These are phyloP conservation scores for Endocarpon pusillum DNA, from an alignment of 495 filamentous ascomycete genomes.

Conservation along the genomic window DNA sequence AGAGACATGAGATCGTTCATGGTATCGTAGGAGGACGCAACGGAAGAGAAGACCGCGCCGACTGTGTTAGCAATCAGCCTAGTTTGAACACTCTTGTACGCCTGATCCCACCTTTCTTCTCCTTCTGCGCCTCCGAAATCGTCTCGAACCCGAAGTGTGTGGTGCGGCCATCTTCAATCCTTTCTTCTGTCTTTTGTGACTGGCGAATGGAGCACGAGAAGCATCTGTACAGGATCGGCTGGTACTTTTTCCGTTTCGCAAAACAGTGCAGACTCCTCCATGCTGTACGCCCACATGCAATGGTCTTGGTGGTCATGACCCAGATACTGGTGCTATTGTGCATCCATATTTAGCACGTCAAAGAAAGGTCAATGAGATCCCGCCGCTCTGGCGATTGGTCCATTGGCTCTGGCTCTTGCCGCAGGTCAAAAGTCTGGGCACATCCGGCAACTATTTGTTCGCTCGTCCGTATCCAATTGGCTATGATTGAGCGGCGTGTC, in stretches of 20 bases:
- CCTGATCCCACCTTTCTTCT: conserved; percentile 39
- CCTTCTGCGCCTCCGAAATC: conserved; percentile 69
- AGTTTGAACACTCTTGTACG: not conserved
- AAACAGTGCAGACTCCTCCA: conserved; percentile 22
- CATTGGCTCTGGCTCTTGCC: too few species aligned
- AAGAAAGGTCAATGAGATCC: too few species aligned
- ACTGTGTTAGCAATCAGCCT: conserved; percentile 29
- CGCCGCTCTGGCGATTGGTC: too few species aligned
- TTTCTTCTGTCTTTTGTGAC: conserved; percentile 24
- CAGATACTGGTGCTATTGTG: too few species aligned
- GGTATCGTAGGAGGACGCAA: conserved; percentile 76
- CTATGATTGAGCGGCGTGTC: too few species aligned
- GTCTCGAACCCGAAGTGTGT: conserved; percentile 94
- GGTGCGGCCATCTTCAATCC: conserved; percentile 36
- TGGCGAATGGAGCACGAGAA: conserved; percentile 35
- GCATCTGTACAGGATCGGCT: conserved; percentile 27
- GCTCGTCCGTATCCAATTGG: too few species aligned
- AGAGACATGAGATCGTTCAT: conserved; percentile 99
- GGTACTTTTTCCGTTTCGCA: conserved; percentile 13
- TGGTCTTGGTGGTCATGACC: too few species aligned
- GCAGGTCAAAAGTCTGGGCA: too few species aligned
- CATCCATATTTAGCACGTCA: too few species aligned
- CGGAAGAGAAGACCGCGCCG: conserved; percentile 82
- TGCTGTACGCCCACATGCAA: conserved; percentile 6
- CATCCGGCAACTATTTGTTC: too few species aligned